phyloP scores from a whole-genome alignment of 2,329 filamentous ascomycete species.

The Fusarium ambrosium region DNA sequence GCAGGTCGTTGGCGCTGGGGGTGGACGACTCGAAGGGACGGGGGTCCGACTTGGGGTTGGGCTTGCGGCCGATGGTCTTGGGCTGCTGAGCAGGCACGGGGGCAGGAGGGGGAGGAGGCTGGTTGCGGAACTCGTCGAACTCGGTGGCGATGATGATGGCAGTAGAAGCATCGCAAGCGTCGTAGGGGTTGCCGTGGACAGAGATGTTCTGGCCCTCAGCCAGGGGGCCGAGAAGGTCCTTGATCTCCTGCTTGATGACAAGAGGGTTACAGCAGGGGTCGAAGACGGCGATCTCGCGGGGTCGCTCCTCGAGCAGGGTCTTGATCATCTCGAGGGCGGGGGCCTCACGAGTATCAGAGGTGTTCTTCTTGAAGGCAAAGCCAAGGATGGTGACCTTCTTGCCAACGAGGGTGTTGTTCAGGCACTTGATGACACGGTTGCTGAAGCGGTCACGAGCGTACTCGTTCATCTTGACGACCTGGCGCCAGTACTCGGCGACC shows the following conservation, averaged over 20 bases:
- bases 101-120: constrained; percentile 51
- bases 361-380: constrained; percentile 86
- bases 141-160: constrained; percentile 69
- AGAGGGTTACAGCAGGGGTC: constrained; percentile 73
- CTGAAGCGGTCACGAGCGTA: constrained; percentile 79
- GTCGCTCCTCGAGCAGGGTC: constrained; percentile 73
- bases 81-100: constrained; percentile 45
- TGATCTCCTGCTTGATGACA: constrained; percentile 65
- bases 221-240: constrained; percentile 55
- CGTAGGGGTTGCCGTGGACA: constrained; percentile 63
- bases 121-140: constrained; percentile 67
- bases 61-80: constrained; percentile 54
- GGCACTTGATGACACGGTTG: constrained; percentile 72
- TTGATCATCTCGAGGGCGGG: constrained; percentile 77
- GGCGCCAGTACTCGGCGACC: constrained; percentile 81
- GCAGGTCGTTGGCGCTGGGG: constrained; percentile 61
- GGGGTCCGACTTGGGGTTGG: constrained; percentile 60
- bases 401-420: constrained; percentile 76
- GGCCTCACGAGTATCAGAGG: constrained; percentile 79
- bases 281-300: constrained; percentile 75
- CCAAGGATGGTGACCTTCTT: constrained; percentile 82
- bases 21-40: constrained; percentile 57
- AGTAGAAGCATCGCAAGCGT: constrained; percentile 63
- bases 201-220: constrained; percentile 60
- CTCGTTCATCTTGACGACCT: constrained; percentile 82